Evolutionary conservation across 805 yeast species (phyloP).

Genomic region (Saccharomyces jurei): DNA sequence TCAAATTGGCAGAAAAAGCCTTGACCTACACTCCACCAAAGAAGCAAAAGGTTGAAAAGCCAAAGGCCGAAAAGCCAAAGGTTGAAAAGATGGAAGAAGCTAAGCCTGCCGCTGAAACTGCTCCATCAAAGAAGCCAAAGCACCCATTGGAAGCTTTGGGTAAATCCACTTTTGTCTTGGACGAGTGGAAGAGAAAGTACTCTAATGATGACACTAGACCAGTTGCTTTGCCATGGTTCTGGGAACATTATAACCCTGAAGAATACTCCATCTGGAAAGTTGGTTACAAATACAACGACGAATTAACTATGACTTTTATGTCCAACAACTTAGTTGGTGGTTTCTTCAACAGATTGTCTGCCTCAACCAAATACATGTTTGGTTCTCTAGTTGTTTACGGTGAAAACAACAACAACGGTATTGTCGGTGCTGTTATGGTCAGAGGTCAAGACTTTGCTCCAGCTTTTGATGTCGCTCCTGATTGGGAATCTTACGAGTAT

Average conservation of each 20-base stretch:
- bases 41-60: conserved; percentile 45
- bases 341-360: conserved; percentile 90
- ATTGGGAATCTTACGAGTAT: conserved; percentile 91
- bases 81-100: conserved; percentile 35
- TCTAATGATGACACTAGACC: conserved; percentile 96
- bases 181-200: conserved; percentile 94
- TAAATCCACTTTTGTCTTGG: conserved; percentile 59
- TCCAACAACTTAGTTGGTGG: conserved; percentile 97
- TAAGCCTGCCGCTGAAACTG: conserved; percentile 14
- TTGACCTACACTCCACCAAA: conserved; percentile 55
- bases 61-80: conserved; percentile 34
- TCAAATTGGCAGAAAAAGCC: conserved; percentile 57
- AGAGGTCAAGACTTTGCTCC: conserved; percentile 90
- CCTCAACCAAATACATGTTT: conserved; percentile 87
- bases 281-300: conserved; percentile 96
- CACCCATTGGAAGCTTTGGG: conserved; percentile 89
- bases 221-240: conserved; percentile 94
- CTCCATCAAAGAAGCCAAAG: conserved; percentile 56
- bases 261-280: conserved; percentile 96
- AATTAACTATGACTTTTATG: conserved; percentile 94
- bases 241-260: conserved; percentile 84
- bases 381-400: conserved; percentile 94
- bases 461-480: conserved; percentile 98
- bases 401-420: conserved; percentile 97
- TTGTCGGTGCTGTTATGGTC: conserved; percentile 86